A percentile compares a stretch with the other conserved stretches of the same genome.
phyloP scores from a whole-genome alignment of 2,329 filamentous ascomycete species.

The Fusarium proliferatum region DNA sequence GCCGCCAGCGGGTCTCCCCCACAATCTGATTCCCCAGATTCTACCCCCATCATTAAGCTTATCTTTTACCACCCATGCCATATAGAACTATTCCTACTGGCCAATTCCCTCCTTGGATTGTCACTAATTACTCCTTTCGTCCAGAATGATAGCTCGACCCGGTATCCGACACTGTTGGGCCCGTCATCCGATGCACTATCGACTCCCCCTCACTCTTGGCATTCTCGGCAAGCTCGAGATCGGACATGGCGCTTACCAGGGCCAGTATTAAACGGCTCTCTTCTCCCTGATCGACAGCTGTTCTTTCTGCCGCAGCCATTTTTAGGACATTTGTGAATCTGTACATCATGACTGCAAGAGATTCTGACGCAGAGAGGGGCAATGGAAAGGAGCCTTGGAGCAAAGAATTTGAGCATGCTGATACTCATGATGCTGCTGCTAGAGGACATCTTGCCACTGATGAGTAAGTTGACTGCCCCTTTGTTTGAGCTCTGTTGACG shows the following conservation, averaged over 20 bases:
- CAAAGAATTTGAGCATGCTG: not conserved
- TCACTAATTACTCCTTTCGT: not conserved
- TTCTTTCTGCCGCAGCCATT: not conserved
- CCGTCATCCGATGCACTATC: constrained; percentile 16
- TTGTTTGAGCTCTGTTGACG: not conserved
- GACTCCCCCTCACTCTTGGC: constrained; percentile 23
- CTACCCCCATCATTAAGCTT: constrained; percentile 3
- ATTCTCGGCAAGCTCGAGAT: not conserved
- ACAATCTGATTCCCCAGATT: constrained; percentile 1
- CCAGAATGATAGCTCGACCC: not conserved
- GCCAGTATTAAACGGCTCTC: not conserved
- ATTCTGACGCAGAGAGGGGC: constrained; percentile 9
- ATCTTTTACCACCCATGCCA: not conserved
- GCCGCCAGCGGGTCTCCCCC: constrained; percentile 3
- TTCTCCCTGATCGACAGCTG: not conserved
- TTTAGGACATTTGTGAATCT: no score
- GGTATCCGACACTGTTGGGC: constrained; percentile 6
- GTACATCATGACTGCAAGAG: not conserved
- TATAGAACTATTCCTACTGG: not conserved
- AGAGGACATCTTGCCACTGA: constrained; percentile 18
- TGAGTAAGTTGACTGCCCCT: not conserved
- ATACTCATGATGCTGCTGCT: constrained; percentile 11
- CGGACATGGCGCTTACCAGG: not conserved
- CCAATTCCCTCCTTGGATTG: not conserved
- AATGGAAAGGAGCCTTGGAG: not conserved